Percentiles rank a stretch among this genome's conserved stretches.
Evolutionary conservation across 2,329 filamentous ascomycete genomes (phyloP).

Genomic region (Claviceps lovelessii): DNA sequence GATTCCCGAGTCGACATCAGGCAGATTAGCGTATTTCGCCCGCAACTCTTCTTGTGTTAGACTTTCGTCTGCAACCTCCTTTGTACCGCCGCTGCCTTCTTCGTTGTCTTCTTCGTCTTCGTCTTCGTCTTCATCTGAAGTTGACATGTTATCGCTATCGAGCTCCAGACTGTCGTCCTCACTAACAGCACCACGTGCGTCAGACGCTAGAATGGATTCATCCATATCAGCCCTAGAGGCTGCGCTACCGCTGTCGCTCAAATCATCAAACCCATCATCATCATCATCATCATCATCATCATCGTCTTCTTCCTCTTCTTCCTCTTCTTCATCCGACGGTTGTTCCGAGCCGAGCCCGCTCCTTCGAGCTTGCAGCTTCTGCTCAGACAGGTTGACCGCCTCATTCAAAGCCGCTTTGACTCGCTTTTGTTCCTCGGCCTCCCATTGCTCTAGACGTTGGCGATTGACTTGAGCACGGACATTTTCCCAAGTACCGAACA

Average conservation of each 20-base stretch:
- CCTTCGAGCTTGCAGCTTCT: slow-evolving; percentile 49
- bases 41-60: slow-evolving; percentile 56
- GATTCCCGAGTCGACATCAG: slow-evolving; percentile 23
- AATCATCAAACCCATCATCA: slow-evolving; percentile 28
- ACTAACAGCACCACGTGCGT: slow-evolving; percentile 15
- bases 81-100: slow-evolving; percentile 40
- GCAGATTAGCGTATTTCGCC: slow-evolving; percentile 54
- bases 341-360: slow-evolving; percentile 39
- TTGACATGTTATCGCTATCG: slow-evolving; percentile 40
- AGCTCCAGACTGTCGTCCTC: slow-evolving; percentile 29
- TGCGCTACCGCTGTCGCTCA: slow-evolving; percentile 29
- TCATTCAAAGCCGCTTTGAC: slow-evolving; percentile 57
- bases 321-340: slow-evolving; percentile 25
- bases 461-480: slow-evolving; percentile 47
- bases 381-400: slow-evolving; percentile 57
- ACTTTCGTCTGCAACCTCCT: slow-evolving; percentile 43
- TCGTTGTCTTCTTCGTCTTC: slow-evolving; percentile 48
- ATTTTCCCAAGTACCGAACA: slow-evolving; percentile 49
- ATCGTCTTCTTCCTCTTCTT: slow-evolving; percentile 21
- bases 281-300: slow-evolving; percentile 28
- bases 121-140: slow-evolving; percentile 47
- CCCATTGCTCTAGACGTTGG: slow-evolving; percentile 45
- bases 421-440: slow-evolving; percentile 48
- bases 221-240: slow-evolving; percentile 20
- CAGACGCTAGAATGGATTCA: slow-evolving; percentile 20